A percentile compares a stretch with the other conserved stretches of the same genome.
Evolutionary conservation across 1,139 yeast genomes (phyloP).

Genomic region (Zygosaccharomyces sapae): DNA sequence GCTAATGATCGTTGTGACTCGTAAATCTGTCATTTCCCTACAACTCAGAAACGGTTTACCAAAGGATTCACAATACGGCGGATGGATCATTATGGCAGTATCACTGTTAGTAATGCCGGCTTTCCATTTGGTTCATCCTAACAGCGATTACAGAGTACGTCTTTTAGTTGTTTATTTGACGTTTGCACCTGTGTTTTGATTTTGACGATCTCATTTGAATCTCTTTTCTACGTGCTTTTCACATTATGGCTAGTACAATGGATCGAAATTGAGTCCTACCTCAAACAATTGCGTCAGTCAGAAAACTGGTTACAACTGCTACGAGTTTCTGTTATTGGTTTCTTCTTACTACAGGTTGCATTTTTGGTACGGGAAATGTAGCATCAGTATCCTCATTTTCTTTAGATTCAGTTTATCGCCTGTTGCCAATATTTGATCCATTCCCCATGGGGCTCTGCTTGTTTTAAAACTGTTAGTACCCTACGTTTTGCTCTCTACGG

Average conservation of each 20-base stretch:
- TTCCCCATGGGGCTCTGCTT: conserved; percentile 90
- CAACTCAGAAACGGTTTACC: conserved; percentile 82
- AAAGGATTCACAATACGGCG: conserved; percentile 62
- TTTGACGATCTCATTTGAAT: conserved; percentile 87
- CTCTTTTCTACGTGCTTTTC: conserved; percentile 78
- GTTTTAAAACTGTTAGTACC: conserved; percentile 83
- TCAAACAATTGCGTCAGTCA: conserved; percentile 34
- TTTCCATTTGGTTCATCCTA: conserved; percentile 55
- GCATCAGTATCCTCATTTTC: conserved; percentile 94
- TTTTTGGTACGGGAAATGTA: conserved; percentile 97
- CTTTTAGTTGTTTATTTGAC: conserved; percentile 71
- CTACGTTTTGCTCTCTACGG: conserved; percentile 76
- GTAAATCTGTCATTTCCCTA: conserved; percentile 65
- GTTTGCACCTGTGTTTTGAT: conserved; percentile 86
- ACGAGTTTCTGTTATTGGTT: conserved; percentile 78
- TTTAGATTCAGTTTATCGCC: conserved; percentile 83
- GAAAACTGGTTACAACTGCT: conserved; percentile 60
- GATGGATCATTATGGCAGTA: conserved; percentile 64
- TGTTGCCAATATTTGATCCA: conserved; percentile 91
- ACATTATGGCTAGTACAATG: conserved; percentile 72
- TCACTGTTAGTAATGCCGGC: conserved; percentile 65
- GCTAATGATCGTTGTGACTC: conserved; percentile 60
- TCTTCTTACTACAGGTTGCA: conserved; percentile 84
- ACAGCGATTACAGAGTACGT: conserved; percentile 68
- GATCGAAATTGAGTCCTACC: conserved; percentile 68